Conservation (phyloP, 2,329 filamentous ascomycete species). For the Fusarium transvaalense region DNA sequence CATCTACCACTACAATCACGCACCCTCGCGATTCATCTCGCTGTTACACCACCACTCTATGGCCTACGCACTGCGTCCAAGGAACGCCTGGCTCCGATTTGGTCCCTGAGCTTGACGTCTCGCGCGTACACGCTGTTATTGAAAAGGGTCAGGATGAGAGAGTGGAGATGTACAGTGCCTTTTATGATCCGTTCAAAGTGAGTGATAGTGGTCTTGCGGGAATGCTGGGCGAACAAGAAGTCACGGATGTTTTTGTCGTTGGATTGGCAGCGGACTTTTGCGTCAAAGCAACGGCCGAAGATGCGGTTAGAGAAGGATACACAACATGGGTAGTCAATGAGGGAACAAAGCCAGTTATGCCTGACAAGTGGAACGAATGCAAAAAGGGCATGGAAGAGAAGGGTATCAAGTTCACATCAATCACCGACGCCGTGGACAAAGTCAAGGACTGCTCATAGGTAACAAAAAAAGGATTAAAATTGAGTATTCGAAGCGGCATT, state of each 20-base stretch:
- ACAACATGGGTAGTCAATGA: conserved; percentile 81
- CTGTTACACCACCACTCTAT: conserved; percentile 77
- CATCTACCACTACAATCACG: conserved; percentile 71
- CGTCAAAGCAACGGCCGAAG: conserved; percentile 83
- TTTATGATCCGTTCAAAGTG: conserved; percentile 81
- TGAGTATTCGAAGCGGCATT: conserved; percentile 38
- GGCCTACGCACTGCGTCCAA: conserved; percentile 92
- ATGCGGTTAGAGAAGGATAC: conserved; percentile 82
- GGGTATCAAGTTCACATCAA: conserved; percentile 73
- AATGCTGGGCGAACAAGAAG: conserved; percentile 65
- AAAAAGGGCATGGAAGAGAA: conserved; percentile 65
- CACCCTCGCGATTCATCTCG: conserved; percentile 75
- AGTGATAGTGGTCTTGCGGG: conserved; percentile 73
- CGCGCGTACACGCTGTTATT: conserved; percentile 73
- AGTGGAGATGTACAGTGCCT: conserved; percentile 95
- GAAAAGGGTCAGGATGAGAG: conserved; percentile 81
- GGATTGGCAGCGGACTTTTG: conserved; percentile 93
- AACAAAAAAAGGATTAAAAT: conserved; percentile 36
- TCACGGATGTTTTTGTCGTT: conserved; percentile 87
- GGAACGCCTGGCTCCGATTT: conserved; percentile 78
- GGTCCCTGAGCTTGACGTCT: conserved; percentile 75
- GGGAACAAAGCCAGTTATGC: conserved; percentile 79
- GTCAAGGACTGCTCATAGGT: conserved; percentile 34
- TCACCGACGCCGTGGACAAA: conserved; percentile 40
- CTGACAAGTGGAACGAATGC: conserved; percentile 66